Evolutionary conservation across 768 basidiomycete species (phyloP), one percentile per base, ranked within the genome.

Genomic region (Xerocomellus dryophilus): DNA sequence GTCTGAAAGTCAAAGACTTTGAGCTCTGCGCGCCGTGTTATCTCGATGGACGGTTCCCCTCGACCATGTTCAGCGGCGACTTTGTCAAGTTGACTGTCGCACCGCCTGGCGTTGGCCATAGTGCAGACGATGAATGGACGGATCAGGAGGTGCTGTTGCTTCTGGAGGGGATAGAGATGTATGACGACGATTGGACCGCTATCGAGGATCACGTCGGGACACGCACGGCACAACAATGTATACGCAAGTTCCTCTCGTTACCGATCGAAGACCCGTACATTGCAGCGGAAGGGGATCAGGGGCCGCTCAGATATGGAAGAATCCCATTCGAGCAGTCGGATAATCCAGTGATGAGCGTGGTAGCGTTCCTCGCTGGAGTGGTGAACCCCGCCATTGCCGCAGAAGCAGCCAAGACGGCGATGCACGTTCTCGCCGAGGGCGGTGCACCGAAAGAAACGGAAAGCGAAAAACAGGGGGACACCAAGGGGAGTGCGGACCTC

Each of bases 261-360:
- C 97, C 97, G 1, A 99, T 99, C 63, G 97, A 99, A 70, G 97
- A 98, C 63, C 85, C 87, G 15, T 99, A 95, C 68, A 73, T 98
- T 39, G 82, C 84, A 31, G 79, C 82, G 4, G 89, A 91, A 63
- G 88, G 80, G 3, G 83, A 85, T 20, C 81, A 86, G 74, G 92
- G 92, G 9, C 76, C 86, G 1, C 73, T 95, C 41, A 73, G 87
- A 51, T 93, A 85, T 50, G 84, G 85, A 0, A 74, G 88, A 15
- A 79, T 97, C 50, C 96, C 96, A 1, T 97, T 98, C 67, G 89
- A 93, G 62, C 90, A 93, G 68, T 84, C 90, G 5, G 97, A 99
- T 65, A 98, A 98, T 66, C 97, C 97, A 0, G 93, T 99, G 17
- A 93, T 99, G 93, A 93, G 90, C 69, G 97, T 98, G 21, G 95